Base-by-base conservation (phyloP, 306 rosid species). In the Malus sylvestris region DNA sequence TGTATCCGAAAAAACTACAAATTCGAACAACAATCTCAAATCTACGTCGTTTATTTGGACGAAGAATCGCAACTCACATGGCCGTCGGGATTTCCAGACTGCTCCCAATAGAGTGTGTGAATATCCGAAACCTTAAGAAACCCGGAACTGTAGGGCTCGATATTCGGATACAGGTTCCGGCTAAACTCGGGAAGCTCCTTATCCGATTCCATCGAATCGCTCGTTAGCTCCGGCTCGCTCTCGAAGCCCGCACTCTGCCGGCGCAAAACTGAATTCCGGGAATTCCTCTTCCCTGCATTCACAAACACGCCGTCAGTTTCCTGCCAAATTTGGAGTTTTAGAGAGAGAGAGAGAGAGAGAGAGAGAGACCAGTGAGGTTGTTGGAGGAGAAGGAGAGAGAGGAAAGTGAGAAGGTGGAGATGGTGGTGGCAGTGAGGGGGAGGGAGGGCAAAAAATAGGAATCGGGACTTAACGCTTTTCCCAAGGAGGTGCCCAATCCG, bases 81-180 rank as follows among this genome's bases (percentile, higher is more conserved):
- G 25, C 96, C 98, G 78, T 59, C 42, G 1, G 96, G 93, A 79
- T 90, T 92, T 68, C 98, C 97, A 29, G 97, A 94, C 82, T 92
- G 95, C 85, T 94, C 98, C 97, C 97, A 94, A 51, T 89, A 92
- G 82, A 94, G 85, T 6, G 89, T 75, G 67, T 92, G 96, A 82
- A 89, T 72, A 83, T 94, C 93, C 3, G 96, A 90, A 76, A 95
- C 97, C 84, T 90, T 92, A 76, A 95, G 81, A 76, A 76, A 73
- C 18, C 96, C 98, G 0, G 92, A 78, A 68, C 83, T 72, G 73
- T 89, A 90, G 4, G 93, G 90, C 76, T 92, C 96, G 45, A 92
- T 83, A 45, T 60, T 15, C 8, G 96, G 91, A 73, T 89, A 92
- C 32, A 92, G 82, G 66, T 81, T 70, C 77, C 85, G 76, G 32